Evolutionary conservation across 805 yeast species (phyloP).

Genomic region (Yamadazyma akitaensis): DNA sequence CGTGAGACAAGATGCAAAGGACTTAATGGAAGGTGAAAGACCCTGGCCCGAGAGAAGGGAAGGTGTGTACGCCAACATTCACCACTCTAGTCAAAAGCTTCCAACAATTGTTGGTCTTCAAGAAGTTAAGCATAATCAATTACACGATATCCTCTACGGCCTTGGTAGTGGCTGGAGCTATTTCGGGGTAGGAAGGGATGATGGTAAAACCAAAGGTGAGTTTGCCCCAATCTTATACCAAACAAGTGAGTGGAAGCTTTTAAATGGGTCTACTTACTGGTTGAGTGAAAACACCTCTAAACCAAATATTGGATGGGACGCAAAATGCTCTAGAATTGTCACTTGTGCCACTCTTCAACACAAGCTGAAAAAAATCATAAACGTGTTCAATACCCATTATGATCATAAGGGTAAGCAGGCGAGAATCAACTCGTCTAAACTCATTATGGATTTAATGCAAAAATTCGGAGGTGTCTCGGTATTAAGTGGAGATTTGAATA

Average conservation of each 20-base stretch:
- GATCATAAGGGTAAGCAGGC: slow-evolving; percentile 36
- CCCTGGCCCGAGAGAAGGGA: slow-evolving; percentile 44
- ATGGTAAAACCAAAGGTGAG: slow-evolving; percentile 28
- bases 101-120: slow-evolving; percentile 41
- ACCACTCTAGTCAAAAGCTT: slow-evolving; percentile 16
- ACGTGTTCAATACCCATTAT: slow-evolving; percentile 38
- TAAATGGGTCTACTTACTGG: slow-evolving; percentile 24
- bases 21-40: slow-evolving; percentile 34
- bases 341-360: slow-evolving; percentile 30
- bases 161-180: slow-evolving; percentile 24
- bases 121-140: slow-evolving; percentile 36
- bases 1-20: slow-evolving; percentile 38
- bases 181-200: slow-evolving; percentile 31
- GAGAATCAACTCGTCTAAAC: slow-evolving; percentile 27
- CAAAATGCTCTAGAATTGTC: slow-evolving; percentile 39
- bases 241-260: slow-evolving; percentile 20
- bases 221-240: slow-evolving; percentile 27
- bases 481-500: slow-evolving; percentile 37
- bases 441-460: slow-evolving; percentile 26
- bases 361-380: slow-evolving; percentile 20
- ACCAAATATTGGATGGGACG: slow-evolving; percentile 46
- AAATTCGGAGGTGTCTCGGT: slow-evolving; percentile 24
- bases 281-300: slow-evolving; percentile 23
- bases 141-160: slow-evolving; percentile 26
- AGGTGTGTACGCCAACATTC: slow-evolving; percentile 38